phyloP scores from a whole-genome alignment of 148 eudicot species.

The Oxyria digyna region DNA sequence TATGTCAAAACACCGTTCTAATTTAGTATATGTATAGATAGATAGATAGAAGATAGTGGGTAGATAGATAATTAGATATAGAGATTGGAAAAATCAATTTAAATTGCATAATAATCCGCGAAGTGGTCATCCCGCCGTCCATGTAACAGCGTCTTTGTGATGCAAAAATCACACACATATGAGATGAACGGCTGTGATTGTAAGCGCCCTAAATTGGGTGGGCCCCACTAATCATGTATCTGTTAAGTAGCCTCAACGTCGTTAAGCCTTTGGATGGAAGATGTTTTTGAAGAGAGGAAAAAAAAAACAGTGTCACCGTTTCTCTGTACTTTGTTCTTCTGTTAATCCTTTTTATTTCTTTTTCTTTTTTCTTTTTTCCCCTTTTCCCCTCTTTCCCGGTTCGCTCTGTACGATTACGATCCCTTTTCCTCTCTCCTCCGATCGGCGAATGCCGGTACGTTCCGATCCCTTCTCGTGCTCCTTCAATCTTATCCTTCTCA shows the following conservation, averaged over 20 bases:
- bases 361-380: not conserved
- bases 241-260: constrained; percentile 5
- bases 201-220: constrained; percentile 10
- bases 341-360: constrained; percentile 16
- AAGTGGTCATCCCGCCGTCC: not conserved
- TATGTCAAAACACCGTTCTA: no score
- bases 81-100: no score
- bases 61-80: no score
- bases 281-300: constrained; percentile 6
- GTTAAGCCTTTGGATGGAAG: constrained; percentile 5
- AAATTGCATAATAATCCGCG: not conserved
- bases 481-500: not conserved
- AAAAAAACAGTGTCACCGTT: constrained; percentile 16
- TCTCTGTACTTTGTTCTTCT: constrained; percentile 15
- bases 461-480: constrained; percentile 4
- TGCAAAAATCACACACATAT: not conserved
- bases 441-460: constrained; percentile 43
- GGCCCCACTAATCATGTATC: constrained; percentile 14
- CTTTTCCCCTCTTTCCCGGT: constrained; percentile 8
- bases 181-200: not conserved
- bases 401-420: constrained; percentile 21
- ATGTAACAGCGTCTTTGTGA: not conserved
- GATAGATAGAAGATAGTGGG: no score
- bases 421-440: constrained; percentile 23
- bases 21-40: no score